phyloP scores from a whole-genome alignment of 2,329 filamentous ascomycete genomes.

The Aspergillus floridensis region DNA sequence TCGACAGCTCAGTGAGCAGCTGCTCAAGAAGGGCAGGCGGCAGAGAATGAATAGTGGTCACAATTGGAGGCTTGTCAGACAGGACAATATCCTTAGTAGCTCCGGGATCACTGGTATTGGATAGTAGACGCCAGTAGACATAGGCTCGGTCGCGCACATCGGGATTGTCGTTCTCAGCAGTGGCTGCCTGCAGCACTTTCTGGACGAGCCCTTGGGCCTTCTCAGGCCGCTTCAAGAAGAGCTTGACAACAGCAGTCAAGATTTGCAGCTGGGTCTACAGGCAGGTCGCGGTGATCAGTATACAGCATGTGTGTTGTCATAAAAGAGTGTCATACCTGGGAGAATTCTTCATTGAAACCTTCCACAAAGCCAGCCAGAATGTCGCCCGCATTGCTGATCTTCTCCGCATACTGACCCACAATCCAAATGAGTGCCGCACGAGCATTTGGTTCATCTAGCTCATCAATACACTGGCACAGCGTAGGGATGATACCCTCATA shows the following conservation, averaged over 20 bases:
- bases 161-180: conserved; percentile 93
- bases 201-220: conserved; percentile 88
- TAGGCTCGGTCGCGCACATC: conserved; percentile 97
- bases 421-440: conserved; percentile 96
- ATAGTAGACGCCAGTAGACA: conserved; percentile 95
- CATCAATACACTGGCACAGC: conserved; percentile 93
- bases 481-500: conserved; percentile 98
- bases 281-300: conserved; percentile 30
- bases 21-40: conserved; percentile 81
- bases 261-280: conserved; percentile 94
- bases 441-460: conserved; percentile 90
- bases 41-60: conserved; percentile 87
- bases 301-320: neutral
- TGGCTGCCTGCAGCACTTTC: conserved; percentile 89
- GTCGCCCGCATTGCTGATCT: conserved; percentile 97
- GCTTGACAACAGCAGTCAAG: conserved; percentile 91
- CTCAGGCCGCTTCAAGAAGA: conserved; percentile 95
- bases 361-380: conserved; percentile 91
- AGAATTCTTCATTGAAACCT: conserved; percentile 92
- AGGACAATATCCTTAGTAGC: conserved; percentile 91
- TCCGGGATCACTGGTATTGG: conserved; percentile 73
- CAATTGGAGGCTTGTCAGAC: conserved; percentile 90
- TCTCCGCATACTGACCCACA: conserved; percentile 97
- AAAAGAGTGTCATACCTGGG: conserved; percentile 63
- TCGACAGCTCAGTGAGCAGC: conserved; percentile 87